Evolutionary conservation across 2,329 filamentous ascomycete species (phyloP), one percentile per base, ranked within the genome.

Genomic region (Fusarium acutatum): DNA sequence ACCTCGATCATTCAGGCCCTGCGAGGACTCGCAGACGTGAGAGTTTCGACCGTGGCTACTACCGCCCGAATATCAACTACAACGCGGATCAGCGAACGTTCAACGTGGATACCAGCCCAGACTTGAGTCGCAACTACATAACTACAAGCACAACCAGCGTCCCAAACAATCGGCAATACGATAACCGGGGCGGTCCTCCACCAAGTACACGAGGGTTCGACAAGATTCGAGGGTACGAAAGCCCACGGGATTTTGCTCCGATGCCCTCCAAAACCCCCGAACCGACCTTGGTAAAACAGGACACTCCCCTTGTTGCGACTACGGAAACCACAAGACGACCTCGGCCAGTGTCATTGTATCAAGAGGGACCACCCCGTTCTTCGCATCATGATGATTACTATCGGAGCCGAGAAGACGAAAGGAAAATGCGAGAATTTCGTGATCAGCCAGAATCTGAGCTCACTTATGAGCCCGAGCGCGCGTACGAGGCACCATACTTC

Each of bases 171-270:
- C 80, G 81, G 10, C 79, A 78, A 12, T 83, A 84, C 65, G 85
- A 87, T 20, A 79, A 73, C 46, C 78, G 82, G 30, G 80, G 87
- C 37, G 86, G 88, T 0, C 92, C 92, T 5, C 93, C 93, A 15
- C 91, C 91, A 9, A 89, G 91, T 10, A 93, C 90, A 7, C 86
- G 92, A 74, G 92, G 91, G 1, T 90, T 94, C 72, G 92, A 94
- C 75, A 93, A 90, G 81, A 88, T 93, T 71, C 88, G 88, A 64
- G 52, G 82, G 38, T 76, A 71, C 12, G 89, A 89, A 69, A 87
- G 88, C 40, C 82, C 86, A 44, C 74, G 80, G 14, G 79, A 82
- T 11, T 81, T 87, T 20, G 84, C 85, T 1, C 84, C 86, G 13
- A 76, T 82, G 32, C 84, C 81, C n/a, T 82, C 84, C 8, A 78